These are phyloP conservation scores for Lasiosphaeria miniovina DNA, from an alignment of 495 filamentous ascomycete species.

Conservation along the genomic window DNA sequence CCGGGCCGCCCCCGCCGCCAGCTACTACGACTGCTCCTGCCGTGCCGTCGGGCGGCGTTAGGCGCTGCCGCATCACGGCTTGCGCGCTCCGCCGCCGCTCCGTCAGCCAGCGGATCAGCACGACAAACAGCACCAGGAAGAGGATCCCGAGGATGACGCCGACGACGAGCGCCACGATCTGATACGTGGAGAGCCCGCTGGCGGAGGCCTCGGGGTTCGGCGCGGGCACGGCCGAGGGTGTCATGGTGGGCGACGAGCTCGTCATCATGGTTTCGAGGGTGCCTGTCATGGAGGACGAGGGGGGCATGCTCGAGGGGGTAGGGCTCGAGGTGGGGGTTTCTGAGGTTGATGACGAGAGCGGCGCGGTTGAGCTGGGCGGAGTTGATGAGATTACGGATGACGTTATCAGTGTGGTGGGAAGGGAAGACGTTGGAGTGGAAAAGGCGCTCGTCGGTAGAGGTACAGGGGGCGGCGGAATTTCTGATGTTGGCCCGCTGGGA, in stretches of 20 bases:
- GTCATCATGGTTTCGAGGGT: neutral
- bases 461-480: neutral
- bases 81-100: constrained; percentile 15
- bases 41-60: constrained; percentile 1
- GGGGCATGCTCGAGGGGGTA: neutral
- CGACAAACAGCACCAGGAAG: constrained; percentile 24
- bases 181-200: constrained; percentile 13
- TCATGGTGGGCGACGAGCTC: neutral
- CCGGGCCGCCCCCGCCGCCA: neutral
- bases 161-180: constrained; percentile 25
- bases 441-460: no score
- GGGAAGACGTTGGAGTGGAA: no score
- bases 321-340: neutral
- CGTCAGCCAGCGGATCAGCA: constrained; percentile 27
- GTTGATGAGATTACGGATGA: no score
- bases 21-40: neutral
- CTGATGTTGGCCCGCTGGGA: neutral
- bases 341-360: neutral
- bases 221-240: neutral
- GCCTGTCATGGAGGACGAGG: constrained; percentile 5
- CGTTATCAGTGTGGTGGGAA: no score
- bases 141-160: constrained; percentile 21
- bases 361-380: neutral
- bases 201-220: neutral
- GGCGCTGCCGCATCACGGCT: constrained; percentile 20